Base-by-base conservation (phyloP, 164 flowering plant genomes). In the Saururus chinensis region DNA sequence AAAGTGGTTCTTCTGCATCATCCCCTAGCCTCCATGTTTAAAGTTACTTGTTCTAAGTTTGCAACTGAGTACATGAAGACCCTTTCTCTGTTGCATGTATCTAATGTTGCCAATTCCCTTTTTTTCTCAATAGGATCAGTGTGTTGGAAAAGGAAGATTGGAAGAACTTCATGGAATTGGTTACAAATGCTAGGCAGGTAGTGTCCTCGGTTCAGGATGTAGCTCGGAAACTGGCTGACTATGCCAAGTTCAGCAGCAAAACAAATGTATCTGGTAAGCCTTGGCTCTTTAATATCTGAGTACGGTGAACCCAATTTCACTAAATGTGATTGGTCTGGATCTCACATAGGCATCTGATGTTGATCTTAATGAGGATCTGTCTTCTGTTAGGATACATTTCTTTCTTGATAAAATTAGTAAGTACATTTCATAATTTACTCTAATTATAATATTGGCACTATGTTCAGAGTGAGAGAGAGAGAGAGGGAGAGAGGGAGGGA, bases 151-250 rank as follows among this genome's bases (percentile, higher is more conserved):
- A 79, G 71, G 92, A 81, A 70, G 96, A 92, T 64, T 88, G 93
- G 90, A 86, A 73, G 79, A 77, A 78, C 57, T 66, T 89, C 9
- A 45, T 77, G 25, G 96, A 78, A 58, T 71, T 92, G 73, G 80
- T 89, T n/a, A 74, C 92, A 65, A 92, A 89, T 77, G 96, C 96
- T 55, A 89, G 85, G 78, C 96, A 86, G 61, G 90, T 92, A 53
- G 83, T 88, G n/a, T 76, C 87, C 56, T 84, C 92, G 0, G 84
- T 87, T 64, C 96, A 92, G 73, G 98, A 86, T 73, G 90, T 77
- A 35, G 95, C 89, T 67, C 73, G 80, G 55, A 92, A 83, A 73
- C 74, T 89, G 60, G 84, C 84, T 62, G 88, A 92, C 40, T 92
- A 77, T 82, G 92, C 96, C 55, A 82, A 80, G 25, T 82, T 89